These are phyloP conservation scores for Euphorbia corollata DNA, from an alignment of 441 rosid genomes.

Conservation along the genomic window DNA sequence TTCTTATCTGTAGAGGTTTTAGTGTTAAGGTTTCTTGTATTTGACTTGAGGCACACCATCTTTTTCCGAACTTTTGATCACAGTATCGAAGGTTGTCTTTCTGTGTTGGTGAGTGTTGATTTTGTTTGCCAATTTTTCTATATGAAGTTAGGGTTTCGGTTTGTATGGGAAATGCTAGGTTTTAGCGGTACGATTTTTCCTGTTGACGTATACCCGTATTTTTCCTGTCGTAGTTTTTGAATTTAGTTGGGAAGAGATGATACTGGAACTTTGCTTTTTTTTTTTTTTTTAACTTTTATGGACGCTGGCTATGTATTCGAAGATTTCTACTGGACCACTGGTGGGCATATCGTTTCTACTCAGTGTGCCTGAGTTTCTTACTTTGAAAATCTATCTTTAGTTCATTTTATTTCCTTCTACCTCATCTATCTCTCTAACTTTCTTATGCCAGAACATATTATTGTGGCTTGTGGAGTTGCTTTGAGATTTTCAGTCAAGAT, in stretches of 20 bases:
- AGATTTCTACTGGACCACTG: neutral
- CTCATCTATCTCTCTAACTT: neutral
- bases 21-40: neutral
- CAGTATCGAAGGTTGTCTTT: neutral
- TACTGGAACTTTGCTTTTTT: neutral
- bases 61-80: neutral
- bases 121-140: neutral
- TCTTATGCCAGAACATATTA: too few species aligned
- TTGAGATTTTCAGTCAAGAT: neutral
- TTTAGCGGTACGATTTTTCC: neutral
- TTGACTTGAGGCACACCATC: neutral
- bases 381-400: neutral
- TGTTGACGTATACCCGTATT: neutral
- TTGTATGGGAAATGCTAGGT: neutral
- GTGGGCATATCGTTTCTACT: neutral
- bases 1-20: neutral
- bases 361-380: neutral
- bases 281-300: neutral
- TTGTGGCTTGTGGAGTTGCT: neutral
- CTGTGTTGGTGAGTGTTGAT: constrained; percentile 1
- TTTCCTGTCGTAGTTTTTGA: neutral
- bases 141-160: constrained; percentile 2
- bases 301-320: neutral
- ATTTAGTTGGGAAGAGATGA: neutral
- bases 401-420: neutral